Base-by-base conservation (phyloP, 2,329 filamentous ascomycete species). In the Arthrobotrys pseudoclavata region DNA sequence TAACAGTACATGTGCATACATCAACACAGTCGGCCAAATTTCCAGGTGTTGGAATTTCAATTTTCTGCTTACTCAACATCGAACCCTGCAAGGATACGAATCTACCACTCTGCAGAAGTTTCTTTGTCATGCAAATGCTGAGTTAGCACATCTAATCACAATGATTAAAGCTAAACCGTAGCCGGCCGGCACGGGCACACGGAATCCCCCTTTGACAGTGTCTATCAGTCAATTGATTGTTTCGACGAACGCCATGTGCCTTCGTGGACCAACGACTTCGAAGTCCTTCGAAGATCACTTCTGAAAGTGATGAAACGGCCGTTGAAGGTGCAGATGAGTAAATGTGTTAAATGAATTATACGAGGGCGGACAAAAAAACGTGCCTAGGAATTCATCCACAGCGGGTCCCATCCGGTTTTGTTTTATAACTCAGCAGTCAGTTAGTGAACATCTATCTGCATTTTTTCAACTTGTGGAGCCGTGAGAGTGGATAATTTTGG, bases 91-190 rank as follows among this genome's bases (percentile, higher is more conserved):
- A 48, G 26, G 18, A 4, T 22, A 40, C 10, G 52, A 57, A 9
- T 13, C 12, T 3, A 2, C 26, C 40, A 29, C 20, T 24, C 9
- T 18, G 42, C 42, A 47, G 4, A 7, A 48, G 45, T 20, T 50
- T 66, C 72, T 76, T 76, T 76, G 72, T 76, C 40, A 76, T 69
- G 50, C 53, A 22, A 20, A 37, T n/a, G 72, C 72, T 76, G 72
- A 76, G 50, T 70, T 60, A 60, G 40, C 66, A 47, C 18, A 18
- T 61, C n/a, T 76, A 64, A 76, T 64, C 64, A 55, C 18, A 60
- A 24, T 26, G 15, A 57, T n/a, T 1, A 45, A 42, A 60, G 34
- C 62, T 75, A 67, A 50, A 42, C 63, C 26, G 53, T 24, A 63
- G 42, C 22, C 67, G 29, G 62, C 42, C 67, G 42, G 62, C 24